Base-by-base conservation (phyloP, 2,329 filamentous ascomycete species). In the Neonectria ditissima region DNA sequence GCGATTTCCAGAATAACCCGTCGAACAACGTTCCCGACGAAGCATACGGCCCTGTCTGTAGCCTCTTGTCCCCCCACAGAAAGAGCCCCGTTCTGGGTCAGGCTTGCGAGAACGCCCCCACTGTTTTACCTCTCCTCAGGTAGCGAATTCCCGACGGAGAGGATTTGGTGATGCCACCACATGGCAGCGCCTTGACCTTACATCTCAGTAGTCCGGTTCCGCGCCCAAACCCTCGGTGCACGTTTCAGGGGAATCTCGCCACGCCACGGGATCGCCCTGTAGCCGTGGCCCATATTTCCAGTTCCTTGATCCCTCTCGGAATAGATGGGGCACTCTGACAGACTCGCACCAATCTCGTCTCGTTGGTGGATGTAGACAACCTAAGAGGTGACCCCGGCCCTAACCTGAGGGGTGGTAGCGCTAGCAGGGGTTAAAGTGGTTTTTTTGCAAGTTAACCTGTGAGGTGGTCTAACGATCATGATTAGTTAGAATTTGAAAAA, bases 1-100 rank as follows among this genome's bases (percentile, higher is more conserved):
- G 55, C 60, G 47, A 57, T 59, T 72, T 72, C 68, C 56, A 73
- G 71, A 73, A 71, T 47, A 45, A 50, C 61, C 54, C 53, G 47
- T 62, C 65, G 65, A 72, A 70, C 59, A 48, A 63, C 47, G 39
- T 30, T 51, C 53, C 45, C 43, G 51, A 55, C 55, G 61, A 60
- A 56, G 44, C 53, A 54, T 53, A 48, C 55, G 47, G 56, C 68
- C 68, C 55, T 67, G 66, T 47, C 34, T 48, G 34, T 66, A 37
- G 56, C 56, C 20, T 28, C 45, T 55, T 43, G 43, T n/a, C 45
- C 37, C 55, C 54, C 59, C 58, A 62, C 51, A 58, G 34, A 55
- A 55, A 30, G 44, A 7, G 14, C 60, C 59, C 55, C 59, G 54
- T 56, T 62, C 52, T 39, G 8, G 37, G 26, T 47, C 63, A 55